phyloP scores from a whole-genome alignment of 1,139 yeast species.

The Fermentozyma sake region DNA sequence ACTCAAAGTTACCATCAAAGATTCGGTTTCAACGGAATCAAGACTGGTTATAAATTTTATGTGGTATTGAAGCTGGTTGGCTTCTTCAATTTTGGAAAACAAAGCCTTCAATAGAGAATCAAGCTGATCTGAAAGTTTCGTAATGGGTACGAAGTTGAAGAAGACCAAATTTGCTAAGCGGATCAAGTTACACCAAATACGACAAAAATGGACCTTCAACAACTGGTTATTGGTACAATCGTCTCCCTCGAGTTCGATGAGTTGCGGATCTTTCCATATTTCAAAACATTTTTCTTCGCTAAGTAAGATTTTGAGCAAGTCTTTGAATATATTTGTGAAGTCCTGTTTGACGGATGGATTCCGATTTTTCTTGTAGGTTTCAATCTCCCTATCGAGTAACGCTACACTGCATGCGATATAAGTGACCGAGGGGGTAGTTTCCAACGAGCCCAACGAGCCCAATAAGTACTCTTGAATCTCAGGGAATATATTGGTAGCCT shows the following conservation, averaged over 20 bases:
- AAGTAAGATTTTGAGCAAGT: conserved; percentile 13
- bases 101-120: conserved; percentile 18
- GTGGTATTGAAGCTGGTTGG: conserved; percentile 23
- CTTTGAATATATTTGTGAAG: conserved; percentile 16
- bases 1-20: conserved; percentile 19
- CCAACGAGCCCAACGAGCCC: conserved; percentile 3
- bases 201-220: conserved; percentile 30
- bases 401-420: conserved; percentile 20
- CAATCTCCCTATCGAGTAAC: conserved; percentile 20
- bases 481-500: conserved; percentile 12
- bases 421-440: conserved; percentile 17
- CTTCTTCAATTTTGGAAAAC: conserved; percentile 22
- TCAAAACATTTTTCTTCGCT: conserved; percentile 18
- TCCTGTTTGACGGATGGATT: conserved; percentile 8
- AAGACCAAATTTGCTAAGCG: conserved; percentile 29
- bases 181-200: conserved; percentile 34
- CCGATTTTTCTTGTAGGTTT: conserved; percentile 14
- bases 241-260: conserved; percentile 15
- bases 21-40: conserved; percentile 14
- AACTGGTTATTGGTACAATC: conserved; percentile 17
- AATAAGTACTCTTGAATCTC: conserved; percentile 15
- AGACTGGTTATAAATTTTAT: conserved; percentile 19
- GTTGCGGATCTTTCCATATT: conserved; percentile 37
- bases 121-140: conserved; percentile 18
- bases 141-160: conserved; percentile 24